phyloP scores from a whole-genome alignment of 306 rosid species.

The Prunus campanulata region DNA sequence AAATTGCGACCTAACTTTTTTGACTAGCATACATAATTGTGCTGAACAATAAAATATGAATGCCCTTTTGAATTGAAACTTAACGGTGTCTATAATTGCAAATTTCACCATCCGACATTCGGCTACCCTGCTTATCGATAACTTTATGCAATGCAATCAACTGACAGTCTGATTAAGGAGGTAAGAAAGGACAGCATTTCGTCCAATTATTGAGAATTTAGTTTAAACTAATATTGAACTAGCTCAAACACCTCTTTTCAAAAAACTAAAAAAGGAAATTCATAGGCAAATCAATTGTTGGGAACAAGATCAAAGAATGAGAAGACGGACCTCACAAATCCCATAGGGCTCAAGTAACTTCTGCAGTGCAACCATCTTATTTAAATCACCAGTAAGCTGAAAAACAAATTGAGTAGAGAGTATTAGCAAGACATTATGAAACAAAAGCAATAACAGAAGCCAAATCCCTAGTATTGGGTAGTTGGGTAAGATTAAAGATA shows the following conservation, averaged over 20 bases:
- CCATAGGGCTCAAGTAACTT: conserved; percentile 52
- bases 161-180: too few species aligned
- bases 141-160: too few species aligned
- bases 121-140: too few species aligned
- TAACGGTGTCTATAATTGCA: too few species aligned
- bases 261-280: background rate
- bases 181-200: too few species aligned
- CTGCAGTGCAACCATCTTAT: conserved; percentile 65
- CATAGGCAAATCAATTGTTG: background rate
- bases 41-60: too few species aligned
- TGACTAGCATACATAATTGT: background rate
- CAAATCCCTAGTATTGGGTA: background rate
- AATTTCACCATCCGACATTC: too few species aligned
- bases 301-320: background rate
- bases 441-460: background rate
- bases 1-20: background rate
- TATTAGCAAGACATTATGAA: conserved; percentile 1
- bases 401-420: background rate
- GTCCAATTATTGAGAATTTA: too few species aligned
- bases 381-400: conserved; percentile 61
- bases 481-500: background rate
- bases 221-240: background rate
- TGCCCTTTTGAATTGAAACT: too few species aligned
- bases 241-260: background rate
- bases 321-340: conserved; percentile 55